Percentiles rank a stretch among this genome's conserved stretches.
These are phyloP conservation scores for Candida fluviatilis DNA, from an alignment of 805 yeast species.

Conservation along the genomic window DNA sequence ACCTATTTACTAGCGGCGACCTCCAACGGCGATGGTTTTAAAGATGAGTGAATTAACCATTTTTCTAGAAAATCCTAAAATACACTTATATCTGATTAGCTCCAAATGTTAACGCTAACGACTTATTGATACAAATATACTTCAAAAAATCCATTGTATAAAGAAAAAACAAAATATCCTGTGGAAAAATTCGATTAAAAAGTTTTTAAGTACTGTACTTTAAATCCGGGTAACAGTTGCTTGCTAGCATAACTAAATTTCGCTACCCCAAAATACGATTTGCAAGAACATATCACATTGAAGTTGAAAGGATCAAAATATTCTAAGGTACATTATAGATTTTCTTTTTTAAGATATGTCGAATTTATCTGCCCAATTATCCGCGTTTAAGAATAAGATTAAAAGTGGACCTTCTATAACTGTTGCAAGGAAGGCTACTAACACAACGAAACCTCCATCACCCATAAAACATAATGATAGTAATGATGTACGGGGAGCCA, in stretches of 20 bases:
- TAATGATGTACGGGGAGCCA: constrained; percentile 2
- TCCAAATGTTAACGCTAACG: constrained; percentile 23
- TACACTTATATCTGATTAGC: constrained; percentile 17
- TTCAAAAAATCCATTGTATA: constrained; percentile 8
- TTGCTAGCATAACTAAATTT: too few relatives aligned
- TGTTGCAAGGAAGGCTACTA: constrained; percentile 23
- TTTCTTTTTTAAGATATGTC: constrained; percentile 14
- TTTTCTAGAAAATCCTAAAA: constrained; percentile 20
- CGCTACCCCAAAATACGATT: not conserved
- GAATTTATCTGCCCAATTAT: constrained; percentile 40
- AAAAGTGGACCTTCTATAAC: constrained; percentile 42
- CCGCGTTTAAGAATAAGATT: constrained; percentile 43
- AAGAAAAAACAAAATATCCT: too few relatives aligned
- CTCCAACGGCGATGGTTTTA: constrained; percentile 99
- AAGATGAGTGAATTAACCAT: constrained; percentile 49
- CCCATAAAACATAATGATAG: constrained; percentile 8
- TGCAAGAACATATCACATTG: not conserved
- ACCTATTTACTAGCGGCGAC: constrained; percentile 63
- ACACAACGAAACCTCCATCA: constrained; percentile 14
- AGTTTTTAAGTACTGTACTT: constrained; percentile 4
- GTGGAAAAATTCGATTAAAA: too few relatives aligned
- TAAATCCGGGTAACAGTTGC: constrained; percentile 3
- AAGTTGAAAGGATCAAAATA: not conserved
- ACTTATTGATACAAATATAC: constrained; percentile 9
- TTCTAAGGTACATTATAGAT: not conserved